These are phyloP conservation scores for Thelephora ganbajun DNA, from an alignment of 768 basidiomycete species.

Conservation along the genomic window DNA sequence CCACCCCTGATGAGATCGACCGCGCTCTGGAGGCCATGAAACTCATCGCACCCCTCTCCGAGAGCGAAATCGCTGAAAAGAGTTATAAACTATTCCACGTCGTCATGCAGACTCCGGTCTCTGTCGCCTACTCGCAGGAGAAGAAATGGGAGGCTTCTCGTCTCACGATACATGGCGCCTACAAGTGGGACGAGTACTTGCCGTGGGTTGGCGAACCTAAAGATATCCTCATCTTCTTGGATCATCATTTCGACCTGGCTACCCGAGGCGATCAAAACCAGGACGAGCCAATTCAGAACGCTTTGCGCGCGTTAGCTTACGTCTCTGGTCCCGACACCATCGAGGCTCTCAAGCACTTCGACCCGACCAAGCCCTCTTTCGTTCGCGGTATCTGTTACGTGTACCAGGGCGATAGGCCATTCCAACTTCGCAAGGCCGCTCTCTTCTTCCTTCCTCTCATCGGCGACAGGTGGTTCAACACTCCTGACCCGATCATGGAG, in stretches of 20 bases:
- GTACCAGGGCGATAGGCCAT: not conserved
- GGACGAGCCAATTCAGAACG: not conserved
- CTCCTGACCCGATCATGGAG: not conserved
- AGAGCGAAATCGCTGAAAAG: too few species aligned
- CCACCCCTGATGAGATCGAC: too few species aligned
- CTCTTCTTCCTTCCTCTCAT: not conserved
- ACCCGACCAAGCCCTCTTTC: not conserved
- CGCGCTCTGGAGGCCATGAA: too few species aligned
- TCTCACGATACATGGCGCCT: too few species aligned
- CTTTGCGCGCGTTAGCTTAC: not conserved
- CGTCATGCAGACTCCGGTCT: too few species aligned
- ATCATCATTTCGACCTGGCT: not conserved
- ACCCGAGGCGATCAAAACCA: not conserved
- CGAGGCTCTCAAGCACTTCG: not conserved
- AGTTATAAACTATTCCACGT: too few species aligned
- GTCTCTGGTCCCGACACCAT: not conserved
- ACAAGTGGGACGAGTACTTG: too few species aligned
- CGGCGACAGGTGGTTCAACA: not conserved
- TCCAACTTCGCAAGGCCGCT: not conserved
- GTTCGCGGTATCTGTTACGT: not conserved
- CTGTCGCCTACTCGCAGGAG: too few species aligned
- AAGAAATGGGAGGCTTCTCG: too few species aligned
- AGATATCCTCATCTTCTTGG: not conserved
- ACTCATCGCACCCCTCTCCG: too few species aligned
- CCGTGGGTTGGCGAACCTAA: too few species aligned